Evolutionary conservation across 192 early-diverging fungal genomes (phyloP), one percentile per base, ranked within the genome.

Genomic region (Martensiomyces pterosporus): DNA sequence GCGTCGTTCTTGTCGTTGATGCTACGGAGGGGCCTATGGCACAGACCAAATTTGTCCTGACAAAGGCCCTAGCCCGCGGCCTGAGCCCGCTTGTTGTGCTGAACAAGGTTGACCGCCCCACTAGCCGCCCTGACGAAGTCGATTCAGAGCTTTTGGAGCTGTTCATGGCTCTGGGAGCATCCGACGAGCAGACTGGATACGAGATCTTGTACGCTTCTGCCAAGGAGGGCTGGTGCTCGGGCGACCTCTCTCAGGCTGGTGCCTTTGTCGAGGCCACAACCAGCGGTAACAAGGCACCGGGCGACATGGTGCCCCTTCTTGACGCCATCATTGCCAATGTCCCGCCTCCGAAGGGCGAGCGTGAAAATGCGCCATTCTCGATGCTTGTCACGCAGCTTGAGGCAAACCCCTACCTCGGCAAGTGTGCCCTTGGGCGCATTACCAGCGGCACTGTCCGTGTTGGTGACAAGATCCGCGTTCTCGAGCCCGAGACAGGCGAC

Each of bases 321-420:
- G 89, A 92, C 44, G 69, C 77, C 17, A 92, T 92, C 36, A 41
- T 92, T 16, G 67, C 69, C 16, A 65, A 78, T 10, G 86, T 89
- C 13, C 87, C 87, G 7, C 41, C 79, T 15, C 89, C 89, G 12
- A 72, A 48, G 35, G 64, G 60, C 1, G 82, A 81, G 41, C 78
- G 88, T 41, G 76, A 81, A 2, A 70, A 53, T 3, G 70, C 55
- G 35, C 80, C 86, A 2, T 92, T 92, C 52, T 79, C 82, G 14
- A 87, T 92, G 86, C 76, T 89, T 32, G 89, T 92, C 23, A 92
- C 89, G 35, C 89, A 92, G 74, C 81, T 92, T 32, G 89, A 92
- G 55, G 79, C 76, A 47, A 87, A 92, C 66, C 58, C 82, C 39
- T 92, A 85, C 64, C 74, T 92, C 49, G 89, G 89, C 45, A 92